These are phyloP conservation scores for Aphanocladium album DNA, from an alignment of 2,329 filamentous ascomycete genomes.

Conservation along the genomic window DNA sequence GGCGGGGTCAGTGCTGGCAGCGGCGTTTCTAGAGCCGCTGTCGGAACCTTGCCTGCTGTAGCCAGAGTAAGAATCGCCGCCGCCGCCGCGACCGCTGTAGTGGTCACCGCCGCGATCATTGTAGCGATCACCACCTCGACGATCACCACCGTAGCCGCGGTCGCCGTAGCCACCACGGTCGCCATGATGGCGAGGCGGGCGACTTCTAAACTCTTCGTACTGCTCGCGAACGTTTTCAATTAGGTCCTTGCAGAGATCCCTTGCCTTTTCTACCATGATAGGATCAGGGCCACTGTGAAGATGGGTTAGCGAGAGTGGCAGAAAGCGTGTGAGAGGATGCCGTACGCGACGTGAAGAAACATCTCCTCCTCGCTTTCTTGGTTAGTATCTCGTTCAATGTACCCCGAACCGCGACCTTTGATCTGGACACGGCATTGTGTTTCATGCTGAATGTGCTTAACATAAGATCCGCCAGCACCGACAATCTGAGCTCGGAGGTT, in stretches of 20 bases:
- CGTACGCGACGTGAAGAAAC: conserved; percentile 93
- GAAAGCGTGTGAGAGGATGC: conserved; percentile 18
- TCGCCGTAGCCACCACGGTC: conserved; percentile 40
- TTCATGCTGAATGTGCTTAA: conserved; percentile 96
- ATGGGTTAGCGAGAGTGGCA: neutral
- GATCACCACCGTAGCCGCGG: conserved; percentile 32
- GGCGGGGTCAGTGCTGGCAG: too few species aligned
- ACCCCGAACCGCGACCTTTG: conserved; percentile 92
- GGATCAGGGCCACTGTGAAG: conserved; percentile 72
- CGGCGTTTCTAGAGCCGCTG: conserved; percentile 32
- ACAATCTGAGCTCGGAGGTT: conserved; percentile 96
- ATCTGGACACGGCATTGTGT: conserved; percentile 96
- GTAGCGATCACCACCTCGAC: conserved; percentile 33
- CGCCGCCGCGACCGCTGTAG: conserved; percentile 28
- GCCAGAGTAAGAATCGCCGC: conserved; percentile 25
- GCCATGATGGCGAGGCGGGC: conserved; percentile 63
- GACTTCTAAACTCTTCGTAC: conserved; percentile 86
- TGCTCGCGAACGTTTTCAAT: conserved; percentile 81
- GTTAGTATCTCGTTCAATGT: conserved; percentile 83
- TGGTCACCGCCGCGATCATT: conserved; percentile 34
- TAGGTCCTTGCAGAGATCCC: conserved; percentile 83
- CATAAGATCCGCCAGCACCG: conserved; percentile 87
- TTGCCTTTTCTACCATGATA: conserved; percentile 78
- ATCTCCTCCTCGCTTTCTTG: conserved; percentile 91
- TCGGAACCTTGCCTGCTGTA: conserved; percentile 25